Evolutionary conservation across 371 early-diverging fungal genomes (phyloP), one percentile per base, ranked within the genome.

Genomic region (Rozella allomycis): DNA sequence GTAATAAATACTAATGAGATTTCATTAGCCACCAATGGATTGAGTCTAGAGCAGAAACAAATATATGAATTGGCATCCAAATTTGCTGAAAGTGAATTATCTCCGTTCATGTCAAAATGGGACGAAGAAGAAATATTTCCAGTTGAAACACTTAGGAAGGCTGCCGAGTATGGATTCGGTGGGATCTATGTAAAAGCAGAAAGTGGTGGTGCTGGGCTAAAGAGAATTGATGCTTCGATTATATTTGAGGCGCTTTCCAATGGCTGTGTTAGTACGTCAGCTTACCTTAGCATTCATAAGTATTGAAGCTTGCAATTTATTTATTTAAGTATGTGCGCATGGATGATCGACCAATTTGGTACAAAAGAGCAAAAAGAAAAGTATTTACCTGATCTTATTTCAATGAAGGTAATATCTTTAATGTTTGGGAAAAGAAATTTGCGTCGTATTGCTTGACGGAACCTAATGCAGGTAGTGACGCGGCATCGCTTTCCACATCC

Each of bases 391-490:
- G 14, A 25, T 8, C 21, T 70, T 20, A 38, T 49, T 6, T 46
- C 38, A 23, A 65, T 67, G 63, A 46, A 50, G 19, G 36, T 41
- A 12, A 11, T 9, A 12, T 26, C 30, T 11, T 33, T 8, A 30
- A 13, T 10, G n/a, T 12, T 11, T 21, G 7, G 5, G n/a, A 31
- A 20, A 18, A 35, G 8, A 34, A 46, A 11, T 40, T 60, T 29
- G 65, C 53, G 0, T 68, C 69, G 1, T 71, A 71, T 42, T 71
- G 71, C 40, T 35, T 71, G 23, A 71, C 81, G 6, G 81, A 80
- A 38, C 78, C 79, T 20, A 63, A 67, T 3, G 71, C 76, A 11
- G 81, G 81, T 12, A 70, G 70, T 1, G 81, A 80, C 42, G 81
- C 77, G 2, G 72, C 58, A 8, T 58, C 58, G 6, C 45, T 80